Base-by-base conservation (phyloP, 192 early-diverging fungal genomes). In the Neocallimastix lanati region DNA sequence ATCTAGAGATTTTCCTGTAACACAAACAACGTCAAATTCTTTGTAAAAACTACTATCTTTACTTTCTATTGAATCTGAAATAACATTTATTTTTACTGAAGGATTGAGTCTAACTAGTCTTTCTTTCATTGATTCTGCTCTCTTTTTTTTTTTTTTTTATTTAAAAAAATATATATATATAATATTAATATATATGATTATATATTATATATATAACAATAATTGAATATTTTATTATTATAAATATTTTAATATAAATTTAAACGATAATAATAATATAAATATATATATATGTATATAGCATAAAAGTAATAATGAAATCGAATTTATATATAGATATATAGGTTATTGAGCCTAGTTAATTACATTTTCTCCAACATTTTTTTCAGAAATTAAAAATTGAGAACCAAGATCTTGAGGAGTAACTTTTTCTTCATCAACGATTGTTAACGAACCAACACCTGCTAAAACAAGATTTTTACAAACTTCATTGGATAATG, bases 391-490 rank as follows among this genome's bases (percentile, higher is more conserved):
- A 29, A 91, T 77, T 35, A 93, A 93, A 79, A 96, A 96, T 78
- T 94, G 93, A 18, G 93, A 85, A 1, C 91, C 93, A 28, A 96
- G 82, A 82, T 96, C 94, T 76, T 87, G 79, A 27, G 85, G 80
- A 0, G 80, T 84, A 1, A 96, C 92, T 0, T 78, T 78, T 13
- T 84, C 80, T 21, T 84, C 81, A 80, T 96, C 96, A 37, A 91
- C 76, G 0, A 99, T 79, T 0, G 91, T 92, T 18, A 99, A 82
- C 0, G 85, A 83, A 2, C 94, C 94, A 21, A 97, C 82, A 25
- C 97, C 97, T 0, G 96, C 92, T 12, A 99, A 86, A 0, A 95
- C 94, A 50, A 98, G 84, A 84, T 99, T 99, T 84, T 99, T 99
- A 85, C 91, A 88, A 28, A 95, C 86, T 82, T 99, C 97, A 79